Conservation (phyloP, 352 stramenopile genomes). For the Phytopythium cucurbitacearum region DNA sequence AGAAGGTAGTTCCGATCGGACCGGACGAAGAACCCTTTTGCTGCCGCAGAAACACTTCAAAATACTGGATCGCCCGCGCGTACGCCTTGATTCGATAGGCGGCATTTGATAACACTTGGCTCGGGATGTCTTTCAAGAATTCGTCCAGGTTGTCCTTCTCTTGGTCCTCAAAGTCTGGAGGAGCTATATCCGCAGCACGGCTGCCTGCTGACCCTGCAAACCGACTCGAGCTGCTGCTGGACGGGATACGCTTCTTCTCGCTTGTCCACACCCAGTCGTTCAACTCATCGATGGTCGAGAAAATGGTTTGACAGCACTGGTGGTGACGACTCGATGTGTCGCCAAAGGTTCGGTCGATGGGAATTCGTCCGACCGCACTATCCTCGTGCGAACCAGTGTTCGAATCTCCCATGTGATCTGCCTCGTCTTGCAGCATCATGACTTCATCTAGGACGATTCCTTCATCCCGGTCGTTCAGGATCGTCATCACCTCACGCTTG, state of each 20-base stretch:
- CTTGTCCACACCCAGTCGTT: conserved; percentile 87
- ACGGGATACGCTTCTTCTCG: conserved; percentile 70
- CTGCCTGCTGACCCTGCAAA: conserved; percentile 4
- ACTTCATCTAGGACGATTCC: conserved; percentile 53
- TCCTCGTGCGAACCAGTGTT: too few relatives aligned
- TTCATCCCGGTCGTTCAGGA: conserved; percentile 67
- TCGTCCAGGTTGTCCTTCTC: conserved; percentile 77
- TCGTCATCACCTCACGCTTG: conserved; percentile 76
- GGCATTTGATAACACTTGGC: conserved; percentile 56
- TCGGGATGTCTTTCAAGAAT: conserved; percentile 72
- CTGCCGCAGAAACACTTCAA: conserved; percentile 64
- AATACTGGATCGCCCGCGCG: conserved; percentile 72
- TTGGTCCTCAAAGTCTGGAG: conserved; percentile 62
- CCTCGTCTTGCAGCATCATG: conserved; percentile 27
- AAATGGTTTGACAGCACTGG: conserved; percentile 82
- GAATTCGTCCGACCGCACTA: too few relatives aligned
- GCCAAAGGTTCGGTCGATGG: conserved; percentile 11
- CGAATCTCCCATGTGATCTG: conserved; percentile 7
- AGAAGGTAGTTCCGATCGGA: conserved; percentile 2
- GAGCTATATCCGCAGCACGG: conserved; percentile 3
- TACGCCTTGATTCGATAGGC: conserved; percentile 69
- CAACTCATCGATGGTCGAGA: conserved; percentile 82
- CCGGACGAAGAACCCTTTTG: conserved; percentile 17
- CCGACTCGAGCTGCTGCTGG: conserved; percentile 47
- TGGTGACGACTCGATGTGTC: conserved; percentile 78